Conservation (phyloP, 2,329 filamentous ascomycete species). For the Penicillium crustosum region DNA sequence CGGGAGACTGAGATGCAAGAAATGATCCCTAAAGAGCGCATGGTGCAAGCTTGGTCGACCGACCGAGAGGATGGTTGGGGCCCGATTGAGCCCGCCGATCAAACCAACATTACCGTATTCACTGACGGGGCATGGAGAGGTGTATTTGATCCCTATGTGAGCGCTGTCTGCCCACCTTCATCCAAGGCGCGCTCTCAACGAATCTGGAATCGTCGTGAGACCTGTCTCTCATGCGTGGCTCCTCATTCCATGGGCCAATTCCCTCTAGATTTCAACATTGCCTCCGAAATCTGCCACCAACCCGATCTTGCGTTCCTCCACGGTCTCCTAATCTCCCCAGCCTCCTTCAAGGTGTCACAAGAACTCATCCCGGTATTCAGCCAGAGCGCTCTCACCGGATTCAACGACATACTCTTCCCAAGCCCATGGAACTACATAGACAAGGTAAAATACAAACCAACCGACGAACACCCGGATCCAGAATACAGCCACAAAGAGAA, state of each 20-base stretch:
- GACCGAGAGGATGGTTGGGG: slow-evolving; percentile 41
- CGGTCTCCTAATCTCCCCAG: slow-evolving; percentile 68
- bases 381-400: slow-evolving; percentile 68
- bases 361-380: slow-evolving; percentile 74
- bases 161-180: slow-evolving; percentile 60
- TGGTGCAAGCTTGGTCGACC: slow-evolving; percentile 37
- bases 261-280: slow-evolving; percentile 63
- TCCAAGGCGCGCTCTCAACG: slow-evolving; percentile 60
- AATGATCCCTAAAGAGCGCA: slow-evolving; percentile 20
- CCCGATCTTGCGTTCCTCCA: slow-evolving; percentile 73
- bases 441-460: slow-evolving; percentile 55
- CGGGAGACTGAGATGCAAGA: slow-evolving; percentile 26
- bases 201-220: slow-evolving; percentile 62
- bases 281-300: slow-evolving; percentile 71
- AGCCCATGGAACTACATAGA: slow-evolving; percentile 62
- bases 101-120: slow-evolving; percentile 39
- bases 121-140: slow-evolving; percentile 42
- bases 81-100: slow-evolving; percentile 36
- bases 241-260: slow-evolving; percentile 68
- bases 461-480: slow-evolving; percentile 52
- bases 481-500: slow-evolving; percentile 63
- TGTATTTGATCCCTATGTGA: slow-evolving; percentile 45
- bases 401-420: slow-evolving; percentile 75
- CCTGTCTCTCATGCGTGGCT: slow-evolving; percentile 64
- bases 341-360: slow-evolving; percentile 61